Evolutionary conservation across 2,329 filamentous ascomycete species (phyloP).

Genomic region (Diaporthe citrichinensis): DNA sequence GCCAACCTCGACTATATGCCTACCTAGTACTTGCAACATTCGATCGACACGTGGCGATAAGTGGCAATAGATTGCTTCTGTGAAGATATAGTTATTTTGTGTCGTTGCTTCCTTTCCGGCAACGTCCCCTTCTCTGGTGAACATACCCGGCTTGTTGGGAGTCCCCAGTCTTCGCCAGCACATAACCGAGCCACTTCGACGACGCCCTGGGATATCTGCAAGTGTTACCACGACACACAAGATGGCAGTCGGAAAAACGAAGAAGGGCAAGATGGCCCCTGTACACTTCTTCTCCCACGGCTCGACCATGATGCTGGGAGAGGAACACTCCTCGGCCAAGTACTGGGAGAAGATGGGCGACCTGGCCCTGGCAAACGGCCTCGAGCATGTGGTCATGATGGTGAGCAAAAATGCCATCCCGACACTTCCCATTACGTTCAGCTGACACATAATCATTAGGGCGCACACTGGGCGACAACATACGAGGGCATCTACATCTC

Average conservation of each 20-base stretch:
- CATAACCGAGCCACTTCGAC: not conserved
- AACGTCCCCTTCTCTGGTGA: not conserved
- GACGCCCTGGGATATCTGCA: not conserved
- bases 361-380: slow-evolving; percentile 69
- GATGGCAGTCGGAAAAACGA: slow-evolving; percentile 27
- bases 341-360: slow-evolving; percentile 78
- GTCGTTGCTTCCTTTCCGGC: too few species aligned
- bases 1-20: not conserved
- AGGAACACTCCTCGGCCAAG: slow-evolving; percentile 71
- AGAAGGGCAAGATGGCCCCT: slow-evolving; percentile 56
- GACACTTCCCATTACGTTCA: not conserved
- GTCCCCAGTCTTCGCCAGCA: not conserved
- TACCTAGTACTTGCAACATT: not conserved
- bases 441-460: slow-evolving; percentile 52
- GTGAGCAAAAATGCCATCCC: slow-evolving; percentile 50
- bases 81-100: not conserved
- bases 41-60: not conserved
- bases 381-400: slow-evolving; percentile 78
- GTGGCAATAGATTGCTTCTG: too few species aligned
- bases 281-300: slow-evolving; percentile 80
- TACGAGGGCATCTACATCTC: slow-evolving; percentile 71
- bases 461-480: slow-evolving; percentile 75
- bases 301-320: slow-evolving; percentile 80
- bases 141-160: not conserved
- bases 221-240: not conserved